These are phyloP conservation scores for Ceratocystis harringtonii DNA, from an alignment of 2,329 filamentous ascomycete genomes.

Conservation along the genomic window DNA sequence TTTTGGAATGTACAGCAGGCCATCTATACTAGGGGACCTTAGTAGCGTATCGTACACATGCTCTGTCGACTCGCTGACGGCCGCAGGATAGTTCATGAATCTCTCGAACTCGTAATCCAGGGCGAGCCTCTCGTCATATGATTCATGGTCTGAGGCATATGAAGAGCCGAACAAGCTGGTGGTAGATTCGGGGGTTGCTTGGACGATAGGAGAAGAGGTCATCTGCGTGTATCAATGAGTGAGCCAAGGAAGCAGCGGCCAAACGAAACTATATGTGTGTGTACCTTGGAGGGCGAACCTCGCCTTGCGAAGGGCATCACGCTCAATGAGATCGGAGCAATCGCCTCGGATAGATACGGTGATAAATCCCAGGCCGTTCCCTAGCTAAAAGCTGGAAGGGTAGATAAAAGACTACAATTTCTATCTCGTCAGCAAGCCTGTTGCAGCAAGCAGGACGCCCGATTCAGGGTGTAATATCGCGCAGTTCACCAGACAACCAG, in stretches of 20 bases:
- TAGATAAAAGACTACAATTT: background rate
- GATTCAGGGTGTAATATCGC: background rate
- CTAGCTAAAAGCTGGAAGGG: background rate
- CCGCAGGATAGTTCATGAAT: background rate
- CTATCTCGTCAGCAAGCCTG: background rate
- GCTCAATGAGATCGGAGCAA: too few species aligned
- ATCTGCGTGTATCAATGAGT: background rate
- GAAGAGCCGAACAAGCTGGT: background rate
- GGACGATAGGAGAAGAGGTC: background rate
- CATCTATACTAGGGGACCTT: background rate
- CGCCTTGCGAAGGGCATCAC: too few species aligned
- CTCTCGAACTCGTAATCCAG: background rate
- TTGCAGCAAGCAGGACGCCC: background rate
- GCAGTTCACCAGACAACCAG: background rate
- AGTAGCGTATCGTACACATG: background rate
- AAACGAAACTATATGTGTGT: background rate
- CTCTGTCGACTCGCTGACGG: background rate
- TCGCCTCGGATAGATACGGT: too few species aligned
- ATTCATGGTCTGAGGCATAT: background rate
- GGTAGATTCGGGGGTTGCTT: background rate
- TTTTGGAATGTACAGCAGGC: background rate
- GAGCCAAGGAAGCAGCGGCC: background rate
- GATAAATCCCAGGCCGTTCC: too few species aligned
- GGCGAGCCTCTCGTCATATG: background rate
- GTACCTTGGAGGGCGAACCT: background rate